These are phyloP conservation scores for Trichoderma arundinaceum DNA, from an alignment of 2,329 filamentous ascomycete genomes.

Conservation along the genomic window DNA sequence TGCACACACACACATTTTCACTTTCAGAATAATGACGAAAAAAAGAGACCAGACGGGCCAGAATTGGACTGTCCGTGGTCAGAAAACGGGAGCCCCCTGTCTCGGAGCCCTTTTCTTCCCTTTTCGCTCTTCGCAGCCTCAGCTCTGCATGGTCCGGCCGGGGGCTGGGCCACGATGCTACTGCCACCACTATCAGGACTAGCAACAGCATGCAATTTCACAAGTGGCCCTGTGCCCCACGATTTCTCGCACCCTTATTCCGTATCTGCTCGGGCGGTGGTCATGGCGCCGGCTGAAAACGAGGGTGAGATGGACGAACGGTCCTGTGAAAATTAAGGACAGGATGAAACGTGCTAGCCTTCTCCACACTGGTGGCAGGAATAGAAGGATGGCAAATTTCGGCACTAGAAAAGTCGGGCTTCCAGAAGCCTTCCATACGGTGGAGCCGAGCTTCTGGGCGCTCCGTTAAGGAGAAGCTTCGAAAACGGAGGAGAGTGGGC, in stretches of 20 bases:
- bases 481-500: constrained; percentile 26
- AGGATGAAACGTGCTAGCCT: constrained; percentile 29
- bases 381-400: constrained; percentile 11
- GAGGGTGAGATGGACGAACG: constrained; percentile 17
- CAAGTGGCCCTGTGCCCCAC: constrained; percentile 29
- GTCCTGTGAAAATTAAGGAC: constrained; percentile 21
- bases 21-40: constrained; percentile 2
- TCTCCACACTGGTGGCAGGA: background rate
- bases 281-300: constrained; percentile 18
- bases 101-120: background rate
- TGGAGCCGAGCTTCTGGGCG: constrained; percentile 26
- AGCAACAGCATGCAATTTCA: constrained; percentile 24
- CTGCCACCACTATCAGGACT: background rate
- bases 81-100: background rate
- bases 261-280: constrained; percentile 8
- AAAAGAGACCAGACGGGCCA: background rate
- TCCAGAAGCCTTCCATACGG: constrained; percentile 31
- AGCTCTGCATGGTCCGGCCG: constrained; percentile 11
- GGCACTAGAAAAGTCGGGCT: constrained; percentile 30
- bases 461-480: constrained; percentile 24
- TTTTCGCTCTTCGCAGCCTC: background rate
- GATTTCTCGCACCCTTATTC: constrained; percentile 17
- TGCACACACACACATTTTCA: background rate
- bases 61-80: background rate
- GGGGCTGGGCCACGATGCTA: background rate